Evolutionary conservation across 2,329 filamentous ascomycete species (phyloP), one percentile per base, ranked within the genome.

Genomic region (Hymenoscyphus albidus): DNA sequence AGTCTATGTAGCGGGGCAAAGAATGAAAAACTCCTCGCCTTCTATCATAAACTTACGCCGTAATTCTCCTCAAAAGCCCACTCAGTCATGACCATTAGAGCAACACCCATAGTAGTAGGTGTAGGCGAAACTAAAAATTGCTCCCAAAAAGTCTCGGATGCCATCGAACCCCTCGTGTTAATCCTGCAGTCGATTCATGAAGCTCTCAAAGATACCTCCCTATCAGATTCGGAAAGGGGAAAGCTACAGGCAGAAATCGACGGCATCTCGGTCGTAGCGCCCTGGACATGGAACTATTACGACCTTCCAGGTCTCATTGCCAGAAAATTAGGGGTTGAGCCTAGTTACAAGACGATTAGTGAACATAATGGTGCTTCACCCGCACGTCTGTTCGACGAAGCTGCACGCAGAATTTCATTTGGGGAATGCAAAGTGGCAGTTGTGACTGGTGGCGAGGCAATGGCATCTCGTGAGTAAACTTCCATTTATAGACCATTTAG

Each of bases 281-380:
- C 84, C 0, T 90, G 87, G 87, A 88, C 87, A 0, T 89, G 87
- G 87, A 81, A 83, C 0, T 89, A 89, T 71, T 75, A 79, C 0
- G 82, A 89, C 71, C 74, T 89, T 1, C 85, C 86, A 0, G 79
- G 78, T 5, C 75, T 85, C 0, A 72, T 90, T 5, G 78, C 82
- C 0, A 69, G 81, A 48, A 80, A 77, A 44, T 74, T 89, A 2
- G 78, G 77, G 0, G 76, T 85, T 3, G 73, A 79, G 2, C 77
- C 82, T 0, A 77, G 76, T 1, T 81, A 85, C 69, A 80, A 77
- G 58, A 74, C 77, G 32, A 81, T 84, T 65, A 85, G 81, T 31
- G 81, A 82, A 2, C 85, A 89, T 77, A 87, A 86, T 0, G 88
- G 88, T 0, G 85, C 89, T 68, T 82, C 86, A 39, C 87, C 88